These are phyloP conservation scores for Hypoxylon sp. DNA, from an alignment of 2,329 filamentous ascomycete species.

Conservation along the genomic window DNA sequence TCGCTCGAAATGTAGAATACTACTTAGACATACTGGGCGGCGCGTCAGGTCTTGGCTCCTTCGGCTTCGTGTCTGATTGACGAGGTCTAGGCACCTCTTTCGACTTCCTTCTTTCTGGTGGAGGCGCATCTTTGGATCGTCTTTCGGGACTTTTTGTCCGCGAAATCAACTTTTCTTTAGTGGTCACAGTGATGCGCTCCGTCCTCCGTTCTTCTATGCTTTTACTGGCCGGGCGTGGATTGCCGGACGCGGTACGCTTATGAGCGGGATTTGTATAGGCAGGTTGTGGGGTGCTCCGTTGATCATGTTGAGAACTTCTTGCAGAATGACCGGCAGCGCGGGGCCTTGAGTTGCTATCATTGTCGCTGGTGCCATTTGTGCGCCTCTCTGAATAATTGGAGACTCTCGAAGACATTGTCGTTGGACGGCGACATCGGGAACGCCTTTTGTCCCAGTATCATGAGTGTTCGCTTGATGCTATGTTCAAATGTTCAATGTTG, in stretches of 20 bases:
- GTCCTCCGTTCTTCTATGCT: slow-evolving; percentile 68
- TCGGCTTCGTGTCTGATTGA: slow-evolving; percentile 61
- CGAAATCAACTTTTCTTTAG: slow-evolving; percentile 73
- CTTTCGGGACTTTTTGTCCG: slow-evolving; percentile 72
- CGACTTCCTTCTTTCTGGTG: slow-evolving; percentile 54
- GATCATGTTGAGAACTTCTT: slow-evolving; percentile 51
- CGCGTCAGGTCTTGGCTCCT: slow-evolving; percentile 63
- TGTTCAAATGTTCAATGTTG: too few species aligned
- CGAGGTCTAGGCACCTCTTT: slow-evolving; percentile 62
- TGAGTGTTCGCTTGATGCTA: slow-evolving; percentile 27
- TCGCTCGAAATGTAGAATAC: slow-evolving; percentile 7
- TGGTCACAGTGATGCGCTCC: slow-evolving; percentile 71
- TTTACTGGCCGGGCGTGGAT: slow-evolving; percentile 66
- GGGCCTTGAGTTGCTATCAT: slow-evolving; percentile 51
- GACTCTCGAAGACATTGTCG: slow-evolving; percentile 56
- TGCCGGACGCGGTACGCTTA: slow-evolving; percentile 71
- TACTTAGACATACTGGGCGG: slow-evolving; percentile 62
- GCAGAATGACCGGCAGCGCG: slow-evolving; percentile 44
- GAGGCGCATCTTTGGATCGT: slow-evolving; percentile 54
- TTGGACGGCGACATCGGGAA: slow-evolving; percentile 49
- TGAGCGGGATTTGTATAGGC: slow-evolving; percentile 62
- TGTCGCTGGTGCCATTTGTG: slow-evolving; percentile 58
- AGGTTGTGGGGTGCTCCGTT: slow-evolving; percentile 55
- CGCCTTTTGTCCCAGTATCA: slow-evolving; percentile 35
- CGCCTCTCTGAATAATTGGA: slow-evolving; percentile 60